Base-by-base conservation (phyloP, 2,329 filamentous ascomycete genomes). In the Neoscytalidium dimidiatum region DNA sequence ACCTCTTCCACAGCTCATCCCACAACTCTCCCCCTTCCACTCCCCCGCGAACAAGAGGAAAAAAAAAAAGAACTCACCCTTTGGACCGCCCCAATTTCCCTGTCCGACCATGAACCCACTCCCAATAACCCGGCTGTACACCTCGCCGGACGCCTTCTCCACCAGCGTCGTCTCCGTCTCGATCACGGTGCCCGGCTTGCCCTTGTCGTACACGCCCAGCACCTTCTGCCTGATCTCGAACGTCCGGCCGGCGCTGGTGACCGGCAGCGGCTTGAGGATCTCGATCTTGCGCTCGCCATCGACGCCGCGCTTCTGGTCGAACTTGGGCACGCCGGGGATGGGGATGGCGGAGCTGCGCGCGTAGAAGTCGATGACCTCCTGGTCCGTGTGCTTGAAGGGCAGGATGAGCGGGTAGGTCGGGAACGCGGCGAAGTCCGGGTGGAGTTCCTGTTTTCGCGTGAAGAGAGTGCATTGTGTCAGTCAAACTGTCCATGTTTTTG, bases 331-430 rank as follows among this genome's bases (percentile, higher is more conserved):
- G 57, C 86, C 86, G 11, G 91, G 90, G 74, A 96, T 95, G 60
- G 86, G 84, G 68, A 85, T 85, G 72, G 90, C 84, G 23, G 86
- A 84, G 73, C 90, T 85, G 43, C 88, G 81, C 58, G 88, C 88
- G 79, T 94, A 94, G 81, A 96, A 96, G 82, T 95, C 91, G 71
- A 92, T 85, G 61, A 94, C 90, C 72, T 96, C 92, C 71, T 89
- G 85, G 48, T 66, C 83, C 66, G 85, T 87, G 71, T 88, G 86
- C 80, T 96, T 96, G 86, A 96, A 96, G 44, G 91, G 88, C 48
- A 96, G 87, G 72, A 95, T 87, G 69, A 94, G 85, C 21, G 92
- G 87, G 78, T 96, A 96, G 48, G 93, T 96, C 19, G 94, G 94
- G 79, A 97, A 97, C 71, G 92, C 90, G 67, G 90, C 80, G 77